phyloP scores from a whole-genome alignment of 345 rosid genomes.

The Populus deltoides region DNA sequence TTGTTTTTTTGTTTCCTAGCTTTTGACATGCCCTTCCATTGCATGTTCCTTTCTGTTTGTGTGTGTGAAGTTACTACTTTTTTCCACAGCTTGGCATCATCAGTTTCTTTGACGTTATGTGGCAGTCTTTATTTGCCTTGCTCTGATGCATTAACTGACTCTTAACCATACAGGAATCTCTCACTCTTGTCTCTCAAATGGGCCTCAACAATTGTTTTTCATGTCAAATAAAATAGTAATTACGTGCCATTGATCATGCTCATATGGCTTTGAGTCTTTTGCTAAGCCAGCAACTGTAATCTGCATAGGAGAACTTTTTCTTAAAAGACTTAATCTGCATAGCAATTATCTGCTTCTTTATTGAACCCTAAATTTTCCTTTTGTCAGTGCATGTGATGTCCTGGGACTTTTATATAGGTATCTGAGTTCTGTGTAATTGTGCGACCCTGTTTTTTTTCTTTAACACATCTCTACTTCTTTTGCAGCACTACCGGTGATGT shows the following conservation, averaged over 20 bases:
- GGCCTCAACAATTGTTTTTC: neutral
- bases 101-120: neutral
- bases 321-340: neutral
- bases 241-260: neutral
- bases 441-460: neutral
- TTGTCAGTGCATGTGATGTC: neutral
- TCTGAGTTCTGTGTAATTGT: neutral
- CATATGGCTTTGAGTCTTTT: neutral
- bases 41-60: neutral
- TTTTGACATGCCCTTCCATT: neutral
- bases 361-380: neutral
- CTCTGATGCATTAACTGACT: neutral
- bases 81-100: neutral
- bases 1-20: neutral
- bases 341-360: neutral
- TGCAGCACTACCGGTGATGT: slow-evolving; percentile 78
- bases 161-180: neutral
- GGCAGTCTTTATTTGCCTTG: neutral
- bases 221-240: neutral
- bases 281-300: neutral
- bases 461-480: slow-evolving; percentile 21
- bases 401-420: neutral
- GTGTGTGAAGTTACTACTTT: neutral
- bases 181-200: neutral
- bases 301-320: neutral